Conservation (phyloP, 2,329 filamentous ascomycete species). For the Beauveria asiatica region DNA sequence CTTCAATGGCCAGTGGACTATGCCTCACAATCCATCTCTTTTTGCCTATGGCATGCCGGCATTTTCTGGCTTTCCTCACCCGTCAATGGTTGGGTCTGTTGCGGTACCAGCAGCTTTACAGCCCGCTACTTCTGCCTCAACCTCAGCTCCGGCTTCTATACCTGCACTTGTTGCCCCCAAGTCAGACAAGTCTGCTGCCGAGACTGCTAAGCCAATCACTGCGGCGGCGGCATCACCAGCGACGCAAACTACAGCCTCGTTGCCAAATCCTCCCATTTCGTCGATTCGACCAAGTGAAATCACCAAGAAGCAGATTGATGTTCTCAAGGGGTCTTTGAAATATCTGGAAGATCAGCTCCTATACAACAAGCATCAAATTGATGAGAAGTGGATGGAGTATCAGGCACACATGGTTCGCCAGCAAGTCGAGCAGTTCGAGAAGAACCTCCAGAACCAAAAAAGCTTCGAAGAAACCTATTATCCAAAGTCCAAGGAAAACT, state of each 20-base stretch:
- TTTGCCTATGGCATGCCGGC: slow-evolving; percentile 22
- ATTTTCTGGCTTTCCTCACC: slow-evolving; percentile 19
- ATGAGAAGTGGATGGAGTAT: slow-evolving; percentile 42
- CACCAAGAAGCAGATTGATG: slow-evolving; percentile 48
- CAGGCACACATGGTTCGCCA: slow-evolving; percentile 33
- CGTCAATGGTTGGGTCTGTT: background rate
- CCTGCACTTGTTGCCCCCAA: background rate
- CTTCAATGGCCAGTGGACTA: slow-evolving; percentile 36
- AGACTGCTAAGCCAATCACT: background rate
- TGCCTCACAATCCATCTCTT: slow-evolving; percentile 21
- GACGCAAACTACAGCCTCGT: slow-evolving; percentile 12
- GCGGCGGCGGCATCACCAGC: background rate
- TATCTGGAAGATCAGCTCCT: slow-evolving; percentile 49
- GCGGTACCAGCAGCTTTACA: slow-evolving; percentile 11
- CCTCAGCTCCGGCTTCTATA: background rate
- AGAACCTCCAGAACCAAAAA: slow-evolving; percentile 34
- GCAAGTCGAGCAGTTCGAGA: slow-evolving; percentile 43
- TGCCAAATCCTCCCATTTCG: slow-evolving; percentile 38
- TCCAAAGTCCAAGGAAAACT: slow-evolving; percentile 24
- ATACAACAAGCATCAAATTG: slow-evolving; percentile 55
- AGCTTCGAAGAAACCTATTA: slow-evolving; percentile 37
- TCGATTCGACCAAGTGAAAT: slow-evolving; percentile 54
- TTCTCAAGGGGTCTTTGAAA: slow-evolving; percentile 43
- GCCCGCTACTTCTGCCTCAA: background rate
- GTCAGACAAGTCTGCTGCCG: slow-evolving; percentile 2